These are phyloP conservation scores for Rhodotorula toruloides DNA, from an alignment of 768 basidiomycete species.

Conservation along the genomic window DNA sequence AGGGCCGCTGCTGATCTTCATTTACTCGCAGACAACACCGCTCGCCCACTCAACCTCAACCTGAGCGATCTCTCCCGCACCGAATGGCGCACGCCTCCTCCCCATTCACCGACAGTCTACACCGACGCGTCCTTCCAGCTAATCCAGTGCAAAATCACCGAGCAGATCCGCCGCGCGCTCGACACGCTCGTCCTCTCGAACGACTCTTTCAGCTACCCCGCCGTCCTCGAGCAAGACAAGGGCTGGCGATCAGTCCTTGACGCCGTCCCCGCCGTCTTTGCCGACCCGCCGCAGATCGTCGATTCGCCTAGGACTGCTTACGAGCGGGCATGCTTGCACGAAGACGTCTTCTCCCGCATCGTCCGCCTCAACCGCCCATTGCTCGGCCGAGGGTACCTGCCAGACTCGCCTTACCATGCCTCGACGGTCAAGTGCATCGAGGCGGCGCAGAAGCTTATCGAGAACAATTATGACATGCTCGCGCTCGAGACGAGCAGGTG, in stretches of 20 bases:
- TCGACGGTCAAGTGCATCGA: constrained; percentile 33
- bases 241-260: constrained; percentile 11
- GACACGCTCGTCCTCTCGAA: constrained; percentile 27
- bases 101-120: constrained; percentile 6
- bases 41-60: constrained; percentile 30
- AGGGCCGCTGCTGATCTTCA: not conserved
- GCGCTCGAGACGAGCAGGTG: constrained; percentile 22
- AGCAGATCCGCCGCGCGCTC: constrained; percentile 27
- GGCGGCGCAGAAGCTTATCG: constrained; percentile 28
- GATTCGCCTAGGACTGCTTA: constrained; percentile 4
- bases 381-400: constrained; percentile 33
- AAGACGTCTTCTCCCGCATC: constrained; percentile 34
- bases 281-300: not conserved
- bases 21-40: constrained; percentile 29
- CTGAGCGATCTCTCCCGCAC: constrained; percentile 27
- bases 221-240: constrained; percentile 29
- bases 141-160: constrained; percentile 24
- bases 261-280: constrained; percentile 18
- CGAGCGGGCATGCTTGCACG: constrained; percentile 29
- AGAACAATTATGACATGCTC: constrained; percentile 26
- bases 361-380: constrained; percentile 39
- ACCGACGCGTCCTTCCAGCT: constrained; percentile 36
- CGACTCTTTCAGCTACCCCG: constrained; percentile 6
- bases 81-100: not conserved
- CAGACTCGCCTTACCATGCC: constrained; percentile 14